Base-by-base conservation (phyloP, 441 rosid genomes). In the Arabidopsis hybrid region DNA sequence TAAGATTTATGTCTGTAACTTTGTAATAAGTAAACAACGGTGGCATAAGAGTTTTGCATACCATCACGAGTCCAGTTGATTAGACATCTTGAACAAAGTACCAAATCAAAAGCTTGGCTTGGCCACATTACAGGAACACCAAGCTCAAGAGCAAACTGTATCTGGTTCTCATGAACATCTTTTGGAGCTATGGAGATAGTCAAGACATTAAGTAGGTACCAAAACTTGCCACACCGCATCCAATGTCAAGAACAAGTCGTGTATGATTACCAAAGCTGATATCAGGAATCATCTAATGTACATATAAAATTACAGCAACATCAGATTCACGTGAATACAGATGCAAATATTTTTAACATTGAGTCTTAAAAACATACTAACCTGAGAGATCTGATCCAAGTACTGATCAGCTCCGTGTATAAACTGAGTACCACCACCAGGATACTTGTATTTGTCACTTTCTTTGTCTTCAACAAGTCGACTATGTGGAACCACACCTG, bases 51-150 rank as follows among this genome's bases (percentile, higher is more conserved):
- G 52, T 73, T 34, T 61, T 8, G 60, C 84, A 73, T 91, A 95
- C 99, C 97, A 73, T 90, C 98, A 70, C 95, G 96, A 82, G 97
- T 91, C 99, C 98, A 96, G 65, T 96, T 93, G 84, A 96, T 90
- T 88, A 97, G 86, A 77, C 99, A 96, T 83, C 98, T 86, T 67
- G 98, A 96, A 83, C 98, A 96, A 83, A 93, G 99, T 58, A 96
- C 86, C 80, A 90, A 67, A 78, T 93, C 98, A 85, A 93, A 96
- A 76, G 98, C 97, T 83, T 96, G 98, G 81, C 98, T 96, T 32
- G 99, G 97, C 92, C 55, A 83, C 95, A 91, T 96, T 46, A 98
- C 97, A 74, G 99, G 99, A 34, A 91, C 98, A 80, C 97, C 98
- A 62, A 97, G 95, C 79, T 96, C 99, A 52, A 96, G 93, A 75